Percentiles rank a stretch among this genome's conserved stretches.
phyloP scores from a whole-genome alignment of 164 flowering plant species.

The Malania oleifera region DNA sequence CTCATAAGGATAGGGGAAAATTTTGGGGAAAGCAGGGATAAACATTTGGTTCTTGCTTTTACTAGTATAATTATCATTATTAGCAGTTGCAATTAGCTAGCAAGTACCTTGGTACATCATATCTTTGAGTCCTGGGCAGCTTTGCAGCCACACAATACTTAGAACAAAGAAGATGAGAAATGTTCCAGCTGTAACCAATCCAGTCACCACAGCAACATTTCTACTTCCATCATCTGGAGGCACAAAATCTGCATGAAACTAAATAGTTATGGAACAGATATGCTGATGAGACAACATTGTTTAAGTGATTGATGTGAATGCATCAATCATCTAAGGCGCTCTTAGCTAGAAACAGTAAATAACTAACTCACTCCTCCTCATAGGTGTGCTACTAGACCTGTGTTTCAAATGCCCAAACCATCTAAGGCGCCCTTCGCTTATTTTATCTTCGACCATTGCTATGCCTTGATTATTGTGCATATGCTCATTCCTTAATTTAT shows the following conservation, averaged over 20 bases:
- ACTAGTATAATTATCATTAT: not conserved
- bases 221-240: constrained; percentile 11
- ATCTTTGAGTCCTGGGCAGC: constrained; percentile 14
- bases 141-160: constrained; percentile 27
- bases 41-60: not conserved
- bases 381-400: too few species aligned
- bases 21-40: not conserved
- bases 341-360: too few species aligned
- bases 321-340: not conserved
- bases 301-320: not conserved
- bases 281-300: not conserved
- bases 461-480: too few species aligned
- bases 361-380: too few species aligned
- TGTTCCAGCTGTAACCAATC: constrained; percentile 21
- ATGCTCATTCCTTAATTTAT: too few species aligned
- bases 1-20: too few species aligned
- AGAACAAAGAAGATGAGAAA: constrained; percentile 18
- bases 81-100: not conserved
- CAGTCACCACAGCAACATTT: constrained; percentile 21
- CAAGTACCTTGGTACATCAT: constrained; percentile 20
- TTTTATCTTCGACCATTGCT: too few species aligned
- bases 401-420: too few species aligned
- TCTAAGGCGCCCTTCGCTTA: too few species aligned
- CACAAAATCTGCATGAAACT: constrained; percentile 10
- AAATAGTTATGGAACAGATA: not conserved